Base-by-base conservation (phyloP, 768 basidiomycete genomes). In the Trametes coccinea region DNA sequence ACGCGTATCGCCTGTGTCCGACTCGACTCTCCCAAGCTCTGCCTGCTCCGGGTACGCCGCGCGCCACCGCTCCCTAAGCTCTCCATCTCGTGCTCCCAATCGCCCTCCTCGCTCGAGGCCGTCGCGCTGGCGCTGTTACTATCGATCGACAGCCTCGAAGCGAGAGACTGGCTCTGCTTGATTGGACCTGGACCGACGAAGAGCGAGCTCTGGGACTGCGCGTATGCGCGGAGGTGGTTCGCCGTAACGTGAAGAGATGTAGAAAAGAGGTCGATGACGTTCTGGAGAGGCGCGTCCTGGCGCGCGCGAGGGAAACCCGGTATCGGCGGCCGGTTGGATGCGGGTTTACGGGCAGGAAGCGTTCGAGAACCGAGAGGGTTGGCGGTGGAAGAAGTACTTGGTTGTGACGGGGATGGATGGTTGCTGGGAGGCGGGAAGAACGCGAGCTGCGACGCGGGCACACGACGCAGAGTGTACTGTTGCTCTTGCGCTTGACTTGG, bases 391-490 rank as follows among this genome's bases (percentile, higher is more conserved):
- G 31, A 46, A 27, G 31, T 22, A 22, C 34, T 39, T 39, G 8
- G 14, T 9, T 22, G 61, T 5, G 58, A 39, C 3, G 57, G 49
- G 9, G 55, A 33, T 11, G 49, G 13, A 8, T 51, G 59, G 5
- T 37, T 37, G 34, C 57, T 66, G 4, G 67, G 56, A 1, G 70
- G 73, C 9, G 72, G 74, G 40, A 76, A 76, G 61, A 71, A 76
- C 0, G 73, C 71, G 9, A 75, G 64, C 34, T 68, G 73, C 1
- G 71, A 70, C 4, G 64, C 69, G 45, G 75, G 74, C 27, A 76
- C 63, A 39, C 72, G 67, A 16, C 66, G 69, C 40, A 75, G 66
- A 31, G 67, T 64, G 29, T 69, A 63, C n/a, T 62, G 52, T 1
- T 52, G 56, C 27, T 39, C 27, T 11, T 11, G 49, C 22, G 17